Evolutionary conservation across 192 early-diverging fungal genomes (phyloP).

Genomic region (Phycomyces blakesleeanus): DNA sequence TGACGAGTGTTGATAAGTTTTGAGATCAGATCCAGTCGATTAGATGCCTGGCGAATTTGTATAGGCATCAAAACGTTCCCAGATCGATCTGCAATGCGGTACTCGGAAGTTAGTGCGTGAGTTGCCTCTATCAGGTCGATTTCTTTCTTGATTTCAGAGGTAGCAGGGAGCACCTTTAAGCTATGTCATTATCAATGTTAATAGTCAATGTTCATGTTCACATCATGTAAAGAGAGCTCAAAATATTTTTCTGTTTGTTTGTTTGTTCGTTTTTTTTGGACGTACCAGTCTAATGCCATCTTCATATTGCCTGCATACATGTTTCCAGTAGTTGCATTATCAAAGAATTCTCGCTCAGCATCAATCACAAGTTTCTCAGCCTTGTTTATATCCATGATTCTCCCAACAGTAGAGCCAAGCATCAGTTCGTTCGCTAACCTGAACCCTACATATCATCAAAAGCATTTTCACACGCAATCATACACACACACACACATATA

Average conservation of each 20-base stretch:
- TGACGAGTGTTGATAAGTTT: conserved; percentile 52
- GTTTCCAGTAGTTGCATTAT: conserved; percentile 68
- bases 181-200: conserved; percentile 29
- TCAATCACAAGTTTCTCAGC: conserved; percentile 65
- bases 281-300: conserved; percentile 69
- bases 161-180: conserved; percentile 56
- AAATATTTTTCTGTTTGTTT: too few relatives aligned
- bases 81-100: conserved; percentile 43
- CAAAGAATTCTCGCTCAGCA: conserved; percentile 67
- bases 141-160: conserved; percentile 51
- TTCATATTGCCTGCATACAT: conserved; percentile 65
- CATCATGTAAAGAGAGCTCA: neutral
- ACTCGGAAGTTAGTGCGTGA: conserved; percentile 50
- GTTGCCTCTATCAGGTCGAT: conserved; percentile 70
- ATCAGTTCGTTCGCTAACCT: conserved; percentile 52
- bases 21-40: conserved; percentile 59
- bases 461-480: too few relatives aligned
- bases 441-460: conserved; percentile 41
- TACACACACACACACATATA: too few relatives aligned
- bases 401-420: conserved; percentile 36
- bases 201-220: too few relatives aligned
- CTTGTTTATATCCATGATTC: conserved; percentile 36
- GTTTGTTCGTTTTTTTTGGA: neutral
- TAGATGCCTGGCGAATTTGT: conserved; percentile 59
- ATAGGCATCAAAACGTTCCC: conserved; percentile 61